Base-by-base conservation (phyloP, 2,329 filamentous ascomycete species). In the Alternaria infectoria region DNA sequence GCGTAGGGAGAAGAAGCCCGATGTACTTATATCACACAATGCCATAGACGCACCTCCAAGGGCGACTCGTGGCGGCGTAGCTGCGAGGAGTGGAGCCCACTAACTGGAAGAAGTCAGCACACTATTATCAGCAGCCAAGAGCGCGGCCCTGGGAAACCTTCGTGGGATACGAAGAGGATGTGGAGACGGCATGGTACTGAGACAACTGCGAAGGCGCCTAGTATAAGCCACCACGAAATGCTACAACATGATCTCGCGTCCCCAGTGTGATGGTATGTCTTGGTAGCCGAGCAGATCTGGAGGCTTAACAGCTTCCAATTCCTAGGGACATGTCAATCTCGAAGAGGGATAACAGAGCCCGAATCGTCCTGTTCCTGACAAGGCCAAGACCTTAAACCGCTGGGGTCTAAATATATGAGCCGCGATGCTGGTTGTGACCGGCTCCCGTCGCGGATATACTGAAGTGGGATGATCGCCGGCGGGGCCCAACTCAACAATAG, bases 121-220 rank as follows among this genome's bases (percentile, higher is more conserved):
- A 64, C 66, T 59, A 66, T 66, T 45, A 51, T 57, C 63, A 65
- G 62, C 61, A 64, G 70, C 69, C 70, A 72, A 73, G 70, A 64
- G 51, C n/a, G 32, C 61, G 46, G 61, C 59, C 55, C 61, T 55
- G 17, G 57, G 66, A 61, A 66, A 60, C 59, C 54, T 45, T 66
- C 36, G n/a, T 36, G 36, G 44, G 58, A 69, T 67, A 69, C 69
- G 66, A 67, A 60, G 51, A 36, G 49, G 57, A 17, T 61, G 64
- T 62, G 68, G 68, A 65, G 59, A 63, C 43, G 59, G 51, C 55
- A 56, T 57, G 56, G 49, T 47, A 51, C 26, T 55, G 50, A 17
- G 43, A 30, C 47, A 11, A 28, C n/a, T 30, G n/a, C 46, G 13
- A 23, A 12, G 47, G 28, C 57, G 57, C 8, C 50, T 36, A 54